Conservation (phyloP, 148 eudicot genomes). For the Camellia sinensis region DNA sequence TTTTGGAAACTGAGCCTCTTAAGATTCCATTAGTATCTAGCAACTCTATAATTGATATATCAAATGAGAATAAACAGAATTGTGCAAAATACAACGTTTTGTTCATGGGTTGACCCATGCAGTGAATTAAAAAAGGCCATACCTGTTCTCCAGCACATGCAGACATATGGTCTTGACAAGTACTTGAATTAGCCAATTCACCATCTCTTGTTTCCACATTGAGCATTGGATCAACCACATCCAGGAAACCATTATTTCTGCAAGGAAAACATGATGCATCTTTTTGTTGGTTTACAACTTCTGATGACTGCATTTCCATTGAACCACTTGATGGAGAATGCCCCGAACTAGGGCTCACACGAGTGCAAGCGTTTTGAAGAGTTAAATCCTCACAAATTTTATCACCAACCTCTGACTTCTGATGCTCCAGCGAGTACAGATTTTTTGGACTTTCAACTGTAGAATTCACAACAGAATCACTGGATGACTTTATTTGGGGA, state of each 20-base stretch:
- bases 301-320: constrained; percentile 22
- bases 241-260: constrained; percentile 18
- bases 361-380: constrained; percentile 14
- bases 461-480: constrained; percentile 14
- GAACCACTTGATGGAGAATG: constrained; percentile 17
- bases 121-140: constrained; percentile 15
- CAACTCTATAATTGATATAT: neutral
- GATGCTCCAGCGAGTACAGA: constrained; percentile 14
- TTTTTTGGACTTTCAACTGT: constrained; percentile 14
- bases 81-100: neutral
- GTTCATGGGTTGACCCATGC: neutral
- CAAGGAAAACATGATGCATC: constrained; percentile 20
- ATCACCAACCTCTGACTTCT: constrained; percentile 16
- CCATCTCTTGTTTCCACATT: constrained; percentile 16
- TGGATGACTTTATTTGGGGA: constrained; percentile 14
- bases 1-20: neutral
- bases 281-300: constrained; percentile 15
- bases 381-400: constrained; percentile 15
- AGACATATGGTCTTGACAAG: constrained; percentile 17
- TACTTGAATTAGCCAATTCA: constrained; percentile 21
- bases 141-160: constrained; percentile 29
- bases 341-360: constrained; percentile 16
- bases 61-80: neutral
- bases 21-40: neutral
- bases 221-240: constrained; percentile 26